Base-by-base conservation (phyloP, 129 eudicot genomes). In the Calendula officinalis region DNA sequence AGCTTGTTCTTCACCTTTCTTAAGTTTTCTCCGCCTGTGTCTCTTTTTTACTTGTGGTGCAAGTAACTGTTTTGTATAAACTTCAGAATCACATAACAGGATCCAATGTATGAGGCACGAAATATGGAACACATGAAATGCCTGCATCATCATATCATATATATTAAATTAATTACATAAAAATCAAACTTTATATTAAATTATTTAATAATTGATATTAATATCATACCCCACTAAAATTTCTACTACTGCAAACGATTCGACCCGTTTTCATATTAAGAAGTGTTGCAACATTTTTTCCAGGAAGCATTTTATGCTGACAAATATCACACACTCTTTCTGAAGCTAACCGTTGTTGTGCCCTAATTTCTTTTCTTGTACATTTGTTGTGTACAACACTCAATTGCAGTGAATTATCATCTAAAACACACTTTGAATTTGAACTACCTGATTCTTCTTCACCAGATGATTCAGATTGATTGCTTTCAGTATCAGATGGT, bases 31-130 rank as follows among this genome's bases (percentile, higher is more conserved):
- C 60, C 78, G 79, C 79, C 77, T 81, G 45, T 74, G 55, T 70
- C 72, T 77, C 51, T 68, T 75, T 70, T 82, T 88, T 60, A 54
- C 77, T 69, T 75, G 46, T 15, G 83, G 70, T 50, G 46, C 72
- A 55, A 45, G 77, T 6, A 74, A 53, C 43, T 76, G 82, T 34
- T 88, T 88, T 27, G 60, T 60, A 75, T 72, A 75, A 42, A 75
- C 79, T 82, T 92, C 95, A 53, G 68, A 72, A 71, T 94, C 99
- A 35, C 90, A 89, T 0, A 85, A 78, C 68, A 94, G 86, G 15
- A 94, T 74, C 99, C 99, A 94, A 72, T 88, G 97, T 44, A 94
- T 74, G 67, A 94, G 95, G 75, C 99, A 94, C 30, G 99, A 94
- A 34, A 77, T 72, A 68, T 94, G 99, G 67, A 69, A 94, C 36